A percentile compares a stretch with the other conserved stretches of the same genome.
phyloP scores from a whole-genome alignment of 1,139 yeast species.

The Blastobotrys apis region DNA sequence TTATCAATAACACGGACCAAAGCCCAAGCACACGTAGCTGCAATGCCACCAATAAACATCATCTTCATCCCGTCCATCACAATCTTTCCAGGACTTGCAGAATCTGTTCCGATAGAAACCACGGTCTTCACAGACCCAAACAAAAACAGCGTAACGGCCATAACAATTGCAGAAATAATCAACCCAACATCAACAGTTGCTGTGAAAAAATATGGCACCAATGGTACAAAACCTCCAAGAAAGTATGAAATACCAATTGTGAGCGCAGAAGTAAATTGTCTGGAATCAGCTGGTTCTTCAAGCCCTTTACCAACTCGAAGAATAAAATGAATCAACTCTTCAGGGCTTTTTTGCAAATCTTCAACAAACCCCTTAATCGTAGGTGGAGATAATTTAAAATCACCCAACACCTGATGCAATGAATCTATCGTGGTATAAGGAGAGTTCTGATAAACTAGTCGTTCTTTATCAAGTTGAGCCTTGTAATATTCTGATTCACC shows the following conservation, averaged over 20 bases:
- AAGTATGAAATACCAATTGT: constrained; percentile 74
- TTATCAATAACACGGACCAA: constrained; percentile 73
- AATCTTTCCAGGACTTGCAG: constrained; percentile 46
- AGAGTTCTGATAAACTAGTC: constrained; percentile 49
- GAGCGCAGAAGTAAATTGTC: constrained; percentile 70
- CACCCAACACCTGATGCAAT: constrained; percentile 62
- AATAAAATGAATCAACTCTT: constrained; percentile 61
- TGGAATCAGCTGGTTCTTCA: constrained; percentile 76
- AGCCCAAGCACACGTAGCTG: constrained; percentile 97
- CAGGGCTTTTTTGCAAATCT: constrained; percentile 61
- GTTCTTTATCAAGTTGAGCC: constrained; percentile 59
- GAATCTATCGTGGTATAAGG: constrained; percentile 52
- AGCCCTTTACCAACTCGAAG: constrained; percentile 70
- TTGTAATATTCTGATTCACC: constrained; percentile 54
- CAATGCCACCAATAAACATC: constrained; percentile 89
- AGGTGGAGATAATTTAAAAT: constrained; percentile 61
- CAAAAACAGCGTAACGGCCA: constrained; percentile 78
- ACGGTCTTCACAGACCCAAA: constrained; percentile 86
- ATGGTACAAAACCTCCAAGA: constrained; percentile 77
- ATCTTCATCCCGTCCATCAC: constrained; percentile 80
- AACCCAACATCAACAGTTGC: constrained; percentile 70
- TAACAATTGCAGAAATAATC: constrained; percentile 67
- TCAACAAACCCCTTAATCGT: constrained; percentile 57
- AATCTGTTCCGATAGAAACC: constrained; percentile 76
- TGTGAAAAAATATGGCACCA: constrained; percentile 76